A percentile compares a stretch with the other conserved stretches of the same genome.
phyloP scores from a whole-genome alignment of 768 basidiomycete genomes.

The Mycena leptocephala region DNA sequence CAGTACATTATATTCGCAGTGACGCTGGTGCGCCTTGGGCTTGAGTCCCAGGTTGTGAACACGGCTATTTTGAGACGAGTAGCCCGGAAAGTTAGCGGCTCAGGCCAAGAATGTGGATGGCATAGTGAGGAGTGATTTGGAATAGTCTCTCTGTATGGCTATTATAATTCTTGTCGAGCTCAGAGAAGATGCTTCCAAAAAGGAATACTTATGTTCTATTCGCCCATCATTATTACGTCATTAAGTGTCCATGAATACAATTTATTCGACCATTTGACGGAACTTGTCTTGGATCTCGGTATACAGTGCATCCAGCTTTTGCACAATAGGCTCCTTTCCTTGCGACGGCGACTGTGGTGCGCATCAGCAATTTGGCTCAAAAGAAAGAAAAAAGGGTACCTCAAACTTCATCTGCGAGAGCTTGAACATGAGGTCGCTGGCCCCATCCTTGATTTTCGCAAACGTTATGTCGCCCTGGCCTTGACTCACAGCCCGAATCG shows the following conservation, averaged over 20 bases:
- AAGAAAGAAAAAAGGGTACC: conserved; percentile 58
- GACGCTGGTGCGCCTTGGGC: too few species aligned
- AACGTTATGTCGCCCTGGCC: conserved; percentile 89
- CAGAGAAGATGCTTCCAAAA: too few species aligned
- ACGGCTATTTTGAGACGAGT: too few species aligned
- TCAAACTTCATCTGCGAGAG: conserved; percentile 99
- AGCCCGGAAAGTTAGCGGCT: too few species aligned
- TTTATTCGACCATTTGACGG: conserved; percentile 86
- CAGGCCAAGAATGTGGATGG: too few species aligned
- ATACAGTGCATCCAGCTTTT: conserved; percentile 87
- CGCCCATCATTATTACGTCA: conserved; percentile 34
- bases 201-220: too few species aligned
- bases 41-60: too few species aligned
- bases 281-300: conserved; percentile 95
- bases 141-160: too few species aligned
- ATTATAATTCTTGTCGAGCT: too few species aligned
- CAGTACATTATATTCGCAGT: too few species aligned
- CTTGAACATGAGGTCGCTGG: conserved; percentile 93
- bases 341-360: conserved; percentile 85
- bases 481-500: conserved; percentile 87
- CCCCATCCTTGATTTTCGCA: conserved; percentile 88
- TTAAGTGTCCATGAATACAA: conserved; percentile 31
- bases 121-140: too few species aligned
- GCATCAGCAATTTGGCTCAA: not conserved
- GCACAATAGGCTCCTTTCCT: conserved; percentile 87